phyloP scores from a whole-genome alignment of 768 basidiomycete species.

The Tricholoma saponaceum region DNA sequence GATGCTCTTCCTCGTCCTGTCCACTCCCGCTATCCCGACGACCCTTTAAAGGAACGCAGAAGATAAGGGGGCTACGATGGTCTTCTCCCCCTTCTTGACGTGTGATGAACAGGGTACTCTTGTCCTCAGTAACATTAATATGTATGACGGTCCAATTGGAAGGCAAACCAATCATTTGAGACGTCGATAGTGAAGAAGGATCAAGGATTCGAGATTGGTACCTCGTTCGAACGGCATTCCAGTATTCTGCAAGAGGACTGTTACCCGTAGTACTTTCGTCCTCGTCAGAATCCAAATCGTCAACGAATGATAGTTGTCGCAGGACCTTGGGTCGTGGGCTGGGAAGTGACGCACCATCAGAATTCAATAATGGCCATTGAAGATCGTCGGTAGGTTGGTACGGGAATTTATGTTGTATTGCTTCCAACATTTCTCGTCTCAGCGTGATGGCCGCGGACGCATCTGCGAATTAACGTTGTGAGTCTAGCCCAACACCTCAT shows the following conservation, averaged over 20 bases:
- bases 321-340: slow-evolving; percentile 15
- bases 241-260: slow-evolving; percentile 48
- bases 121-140: slow-evolving; percentile 80
- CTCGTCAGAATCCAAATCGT: slow-evolving; percentile 32
- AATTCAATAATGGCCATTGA: slow-evolving; percentile 62
- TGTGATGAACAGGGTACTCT: slow-evolving; percentile 77
- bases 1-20: slow-evolving; percentile 62
- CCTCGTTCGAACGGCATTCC: slow-evolving; percentile 52
- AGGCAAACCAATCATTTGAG: slow-evolving; percentile 50
- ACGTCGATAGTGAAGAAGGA: slow-evolving; percentile 36
- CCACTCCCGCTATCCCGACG: slow-evolving; percentile 69
- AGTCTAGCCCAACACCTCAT: neutral
- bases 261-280: slow-evolving; percentile 28
- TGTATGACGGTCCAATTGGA: slow-evolving; percentile 79
- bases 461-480: slow-evolving; percentile 42
- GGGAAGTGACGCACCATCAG: slow-evolving; percentile 39
- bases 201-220: slow-evolving; percentile 47
- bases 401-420: slow-evolving; percentile 68
- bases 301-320: slow-evolving; percentile 12
- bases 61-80: slow-evolving; percentile 58
- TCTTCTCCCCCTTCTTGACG: slow-evolving; percentile 58
- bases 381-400: slow-evolving; percentile 53
- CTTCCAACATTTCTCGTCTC: slow-evolving; percentile 82
- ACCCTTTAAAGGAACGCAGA: slow-evolving; percentile 86
- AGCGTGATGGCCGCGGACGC: slow-evolving; percentile 72